Evolutionary conservation across 148 eudicot species (phyloP).

Genomic region (Rhododendron ovatum): DNA sequence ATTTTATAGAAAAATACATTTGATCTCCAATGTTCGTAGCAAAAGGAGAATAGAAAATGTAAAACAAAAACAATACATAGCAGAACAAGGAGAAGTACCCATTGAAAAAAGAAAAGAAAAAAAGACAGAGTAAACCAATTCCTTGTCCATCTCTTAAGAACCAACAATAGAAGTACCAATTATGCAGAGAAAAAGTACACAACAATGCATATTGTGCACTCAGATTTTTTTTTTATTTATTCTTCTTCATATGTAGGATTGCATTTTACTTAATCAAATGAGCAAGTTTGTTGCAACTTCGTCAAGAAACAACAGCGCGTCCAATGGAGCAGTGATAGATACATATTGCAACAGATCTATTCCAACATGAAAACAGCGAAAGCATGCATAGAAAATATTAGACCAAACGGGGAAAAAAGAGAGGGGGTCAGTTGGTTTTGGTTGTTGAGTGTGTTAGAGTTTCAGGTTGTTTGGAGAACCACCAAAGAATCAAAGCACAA

Average conservation of each 20-base stretch:
- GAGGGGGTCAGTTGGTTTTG: not conserved
- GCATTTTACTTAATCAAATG: not conserved
- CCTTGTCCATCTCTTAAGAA: too few relatives aligned
- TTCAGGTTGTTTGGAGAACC: slow-evolving; percentile 25
- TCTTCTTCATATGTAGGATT: not conserved
- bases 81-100: too few relatives aligned
- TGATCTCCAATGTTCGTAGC: too few relatives aligned
- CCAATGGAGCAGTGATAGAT: not conserved
- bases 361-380: not conserved
- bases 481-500: slow-evolving; percentile 49
- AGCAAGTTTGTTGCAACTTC: not conserved
- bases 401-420: not conserved
- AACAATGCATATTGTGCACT: too few relatives aligned
- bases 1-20: too few relatives aligned
- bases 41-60: too few relatives aligned
- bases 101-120: too few relatives aligned
- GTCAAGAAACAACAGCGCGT: not conserved
- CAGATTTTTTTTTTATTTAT: too few relatives aligned
- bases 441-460: not conserved
- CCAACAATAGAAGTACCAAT: not conserved
- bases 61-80: too few relatives aligned
- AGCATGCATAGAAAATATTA: too few relatives aligned
- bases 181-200: too few relatives aligned
- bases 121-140: too few relatives aligned
- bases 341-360: not conserved